Base-by-base conservation (phyloP, 2,329 filamentous ascomycete genomes). In the Neoscytalidium dimidiatum region DNA sequence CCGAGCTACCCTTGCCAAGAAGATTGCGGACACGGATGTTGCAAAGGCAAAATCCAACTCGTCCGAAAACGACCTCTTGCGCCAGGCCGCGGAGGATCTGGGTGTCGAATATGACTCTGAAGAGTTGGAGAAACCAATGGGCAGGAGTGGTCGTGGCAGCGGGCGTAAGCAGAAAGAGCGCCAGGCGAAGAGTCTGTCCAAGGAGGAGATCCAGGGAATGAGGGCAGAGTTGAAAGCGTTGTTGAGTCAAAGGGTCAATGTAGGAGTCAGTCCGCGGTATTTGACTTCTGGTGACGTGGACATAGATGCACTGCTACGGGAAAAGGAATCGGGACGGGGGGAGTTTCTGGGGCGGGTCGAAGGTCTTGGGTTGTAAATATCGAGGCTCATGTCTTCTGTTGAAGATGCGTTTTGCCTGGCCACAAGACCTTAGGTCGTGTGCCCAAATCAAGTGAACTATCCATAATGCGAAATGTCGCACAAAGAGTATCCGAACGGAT, bases 21-120 rank as follows among this genome's bases (percentile, higher is more conserved):
- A 89, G 73, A 89, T 99, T 14, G 90, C 93, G 0, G 94, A 98
- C 72, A 86, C 91, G 1, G 83, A 84, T 0, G 85, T 95, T 8
- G 94, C 94, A 7, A 97, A 97, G 79, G 92, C 96, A 74, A 96
- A 94, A 79, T 88, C 90, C 9, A 87, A 87, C 64, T 90, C 90
- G 71, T 43, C 43, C 2, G 92, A 96, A 70, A 92, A 97, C 69
- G 88, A 92, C 64, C 95, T 94, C 88, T 82, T 98, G 71, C 87
- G 88, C 48, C 87, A 86, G 53, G 94, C 93, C 0, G 95, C 95
- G 0, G 93, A 97, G 65, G 94, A 98, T 68, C 83, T 99, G 0
- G 95, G 95, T 0, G 92, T 98, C 0, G 94, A 97, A 61, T 97
- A 96, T 74, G 93, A 98, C 74, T 91, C 88, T 66, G 93, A 96